These are phyloP conservation scores for Endocarpon pusillum DNA, from an alignment of 495 filamentous ascomycete genomes.

Conservation along the genomic window DNA sequence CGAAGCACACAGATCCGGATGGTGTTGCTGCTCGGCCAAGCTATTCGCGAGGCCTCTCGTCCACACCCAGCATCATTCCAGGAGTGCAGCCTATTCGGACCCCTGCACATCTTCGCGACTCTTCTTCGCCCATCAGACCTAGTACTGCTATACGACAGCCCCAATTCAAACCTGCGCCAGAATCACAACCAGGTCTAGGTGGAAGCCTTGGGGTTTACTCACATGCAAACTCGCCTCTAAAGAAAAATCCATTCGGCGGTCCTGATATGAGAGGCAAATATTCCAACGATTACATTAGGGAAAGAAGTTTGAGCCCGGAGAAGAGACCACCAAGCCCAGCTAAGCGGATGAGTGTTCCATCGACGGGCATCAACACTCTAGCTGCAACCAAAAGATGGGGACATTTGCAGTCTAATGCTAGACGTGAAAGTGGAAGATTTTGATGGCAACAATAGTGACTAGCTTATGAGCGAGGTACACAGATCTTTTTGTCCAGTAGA, in stretches of 20 bases:
- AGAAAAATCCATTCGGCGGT: slow-evolving; percentile 39
- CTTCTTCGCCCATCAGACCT: slow-evolving; percentile 33
- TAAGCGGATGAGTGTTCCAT: slow-evolving; percentile 25
- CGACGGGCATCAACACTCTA: slow-evolving; percentile 11
- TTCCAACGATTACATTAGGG: slow-evolving; percentile 23
- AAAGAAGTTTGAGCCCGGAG: slow-evolving; percentile 17
- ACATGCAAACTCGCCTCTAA: slow-evolving; percentile 65
- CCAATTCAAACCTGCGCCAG: slow-evolving; percentile 29
- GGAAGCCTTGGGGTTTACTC: slow-evolving; percentile 67
- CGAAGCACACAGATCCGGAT: slow-evolving; percentile 61
- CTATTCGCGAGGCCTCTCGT: slow-evolving; percentile 6
- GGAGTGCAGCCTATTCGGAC: slow-evolving; percentile 21
- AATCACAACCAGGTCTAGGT: slow-evolving; percentile 39
- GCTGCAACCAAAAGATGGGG: slow-evolving; percentile 16
- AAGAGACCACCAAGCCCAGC: slow-evolving; percentile 15
- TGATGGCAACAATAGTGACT: too few species aligned
- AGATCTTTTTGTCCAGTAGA: neutral
- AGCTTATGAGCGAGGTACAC: too few species aligned
- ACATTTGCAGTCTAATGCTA: slow-evolving; percentile 8
- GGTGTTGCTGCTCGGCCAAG: slow-evolving; percentile 10
- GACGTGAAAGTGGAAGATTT: slow-evolving; percentile 25
- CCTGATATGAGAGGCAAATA: slow-evolving; percentile 23
- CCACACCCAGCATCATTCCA: slow-evolving; percentile 16
- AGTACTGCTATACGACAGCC: slow-evolving; percentile 37
- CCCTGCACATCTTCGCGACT: slow-evolving; percentile 29